These are phyloP conservation scores for Lepidium didymum DNA, from an alignment of 345 rosid species.

Conservation along the genomic window DNA sequence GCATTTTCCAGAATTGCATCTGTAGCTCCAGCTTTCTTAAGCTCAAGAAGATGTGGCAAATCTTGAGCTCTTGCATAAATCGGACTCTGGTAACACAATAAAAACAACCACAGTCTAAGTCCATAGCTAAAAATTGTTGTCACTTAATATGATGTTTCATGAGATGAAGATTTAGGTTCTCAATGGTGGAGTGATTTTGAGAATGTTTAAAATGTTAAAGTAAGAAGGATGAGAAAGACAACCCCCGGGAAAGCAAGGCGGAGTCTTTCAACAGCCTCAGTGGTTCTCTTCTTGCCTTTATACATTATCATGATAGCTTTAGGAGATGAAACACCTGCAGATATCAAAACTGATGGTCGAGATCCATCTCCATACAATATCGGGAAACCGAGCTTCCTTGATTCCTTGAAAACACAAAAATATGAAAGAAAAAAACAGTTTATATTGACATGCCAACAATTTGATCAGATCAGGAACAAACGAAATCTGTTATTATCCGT, in stretches of 20 bases:
- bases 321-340: conserved; percentile 85
- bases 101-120: conserved; percentile 1
- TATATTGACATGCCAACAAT: background rate
- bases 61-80: conserved; percentile 92
- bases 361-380: conserved; percentile 90
- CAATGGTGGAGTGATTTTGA: too few relatives aligned
- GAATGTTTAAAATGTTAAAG: background rate
- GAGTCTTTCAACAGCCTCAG: conserved; percentile 84
- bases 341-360: conserved; percentile 68
- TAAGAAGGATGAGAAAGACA: conserved; percentile 22
- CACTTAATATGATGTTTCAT: background rate
- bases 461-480: background rate
- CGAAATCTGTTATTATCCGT: background rate
- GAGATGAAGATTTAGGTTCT: background rate
- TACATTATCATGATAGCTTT: conserved; percentile 95
- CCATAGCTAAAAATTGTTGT: background rate
- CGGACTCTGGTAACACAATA: conserved; percentile 48
- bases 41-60: conserved; percentile 70
- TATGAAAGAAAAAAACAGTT: background rate
- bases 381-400: conserved; percentile 81
- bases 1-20: conserved; percentile 89
- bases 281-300: conserved; percentile 67
- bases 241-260: conserved; percentile 85
- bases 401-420: conserved; percentile 38
- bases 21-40: conserved; percentile 88